These are phyloP conservation scores for Striga asiatica DNA, from an alignment of 257 asterid genomes.

Conservation along the genomic window DNA sequence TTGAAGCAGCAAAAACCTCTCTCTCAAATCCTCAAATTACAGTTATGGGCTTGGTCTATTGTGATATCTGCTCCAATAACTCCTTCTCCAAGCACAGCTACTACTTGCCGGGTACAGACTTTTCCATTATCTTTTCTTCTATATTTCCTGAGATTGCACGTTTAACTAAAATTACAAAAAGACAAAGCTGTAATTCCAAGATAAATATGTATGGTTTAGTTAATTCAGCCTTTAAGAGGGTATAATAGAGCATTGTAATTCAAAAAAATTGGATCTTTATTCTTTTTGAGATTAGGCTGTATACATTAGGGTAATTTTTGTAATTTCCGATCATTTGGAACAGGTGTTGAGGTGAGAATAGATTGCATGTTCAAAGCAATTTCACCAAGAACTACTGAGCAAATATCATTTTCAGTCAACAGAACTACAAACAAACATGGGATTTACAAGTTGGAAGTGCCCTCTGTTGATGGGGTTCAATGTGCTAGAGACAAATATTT, in stretches of 20 bases:
- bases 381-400: conserved; percentile 57
- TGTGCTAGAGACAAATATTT: conserved; percentile 71
- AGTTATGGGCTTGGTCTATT: conserved; percentile 96
- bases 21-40: conserved; percentile 48
- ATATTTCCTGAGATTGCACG: neutral
- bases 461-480: conserved; percentile 75
- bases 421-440: conserved; percentile 71
- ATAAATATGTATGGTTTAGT: too few species aligned
- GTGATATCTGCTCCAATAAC: conserved; percentile 85
- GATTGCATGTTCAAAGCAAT: conserved; percentile 84
- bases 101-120: conserved; percentile 68
- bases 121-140: neutral
- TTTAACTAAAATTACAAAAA: neutral
- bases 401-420: conserved; percentile 65
- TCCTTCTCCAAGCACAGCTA: conserved; percentile 89
- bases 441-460: conserved; percentile 65
- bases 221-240: too few species aligned
- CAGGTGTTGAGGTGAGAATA: conserved; percentile 74
- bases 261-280: too few species aligned
- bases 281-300: too few species aligned
- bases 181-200: neutral
- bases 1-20: conserved; percentile 32
- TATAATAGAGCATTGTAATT: too few species aligned
- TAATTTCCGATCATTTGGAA: too few species aligned
- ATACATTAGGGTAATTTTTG: too few species aligned